Evolutionary conservation across 805 yeast species (phyloP).

Genomic region (Saccharomyces kudriavzevii): DNA sequence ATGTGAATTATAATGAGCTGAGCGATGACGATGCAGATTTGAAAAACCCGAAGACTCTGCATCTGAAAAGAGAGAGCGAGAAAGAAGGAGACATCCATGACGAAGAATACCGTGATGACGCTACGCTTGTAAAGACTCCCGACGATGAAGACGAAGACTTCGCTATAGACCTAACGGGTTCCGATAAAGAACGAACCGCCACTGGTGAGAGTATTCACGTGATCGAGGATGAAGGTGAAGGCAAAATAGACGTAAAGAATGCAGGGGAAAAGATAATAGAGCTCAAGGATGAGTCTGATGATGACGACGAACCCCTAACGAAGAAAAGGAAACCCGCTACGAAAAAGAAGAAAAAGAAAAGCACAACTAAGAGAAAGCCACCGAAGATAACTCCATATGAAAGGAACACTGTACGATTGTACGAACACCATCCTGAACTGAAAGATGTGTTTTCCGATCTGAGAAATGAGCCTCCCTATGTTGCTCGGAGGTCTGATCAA

Average conservation of each 20-base stretch:
- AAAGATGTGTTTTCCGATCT: constrained; percentile 63
- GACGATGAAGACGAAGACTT: constrained; percentile 1
- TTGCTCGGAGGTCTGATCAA: constrained; percentile 54
- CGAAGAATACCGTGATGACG: constrained; percentile 3
- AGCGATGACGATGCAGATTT: constrained; percentile 13
- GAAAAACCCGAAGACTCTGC: neutral
- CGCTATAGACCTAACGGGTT: neutral
- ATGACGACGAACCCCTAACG: constrained; percentile 18
- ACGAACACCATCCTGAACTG: constrained; percentile 71
- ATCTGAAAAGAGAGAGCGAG: neutral
- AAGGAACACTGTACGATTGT: constrained; percentile 59
- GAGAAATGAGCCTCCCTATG: constrained; percentile 38
- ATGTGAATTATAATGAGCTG: constrained; percentile 32
- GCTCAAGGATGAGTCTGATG: constrained; percentile 2
- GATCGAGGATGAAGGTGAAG: constrained; percentile 2
- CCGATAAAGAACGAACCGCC: neutral
- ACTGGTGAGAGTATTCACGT: neutral
- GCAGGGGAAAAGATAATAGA: neutral
- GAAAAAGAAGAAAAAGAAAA: constrained; percentile 12
- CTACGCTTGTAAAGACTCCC: neutral
- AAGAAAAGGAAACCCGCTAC: constrained; percentile 17
- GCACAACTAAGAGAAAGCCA: constrained; percentile 16
- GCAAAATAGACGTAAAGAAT: neutral
- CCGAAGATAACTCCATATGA: constrained; percentile 62
- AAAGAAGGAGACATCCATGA: neutral